These are phyloP conservation scores for Fistulifera pelliculosa DNA, from an alignment of 108 stramenopile species.

Conservation along the genomic window DNA sequence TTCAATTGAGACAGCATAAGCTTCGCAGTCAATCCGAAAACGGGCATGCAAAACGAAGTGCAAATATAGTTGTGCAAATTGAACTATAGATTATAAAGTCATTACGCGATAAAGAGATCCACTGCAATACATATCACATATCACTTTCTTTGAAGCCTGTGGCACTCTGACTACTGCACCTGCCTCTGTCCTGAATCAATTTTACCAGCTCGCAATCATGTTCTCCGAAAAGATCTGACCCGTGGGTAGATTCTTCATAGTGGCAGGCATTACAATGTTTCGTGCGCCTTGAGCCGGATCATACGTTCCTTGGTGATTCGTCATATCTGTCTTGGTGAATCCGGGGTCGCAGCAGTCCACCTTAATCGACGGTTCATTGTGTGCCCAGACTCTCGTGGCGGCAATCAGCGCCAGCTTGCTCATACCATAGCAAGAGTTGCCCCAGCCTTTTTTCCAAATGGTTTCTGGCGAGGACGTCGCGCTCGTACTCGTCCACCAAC, in stretches of 20 bases:
- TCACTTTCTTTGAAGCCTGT: too few species aligned
- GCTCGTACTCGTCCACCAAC: constrained; percentile 46
- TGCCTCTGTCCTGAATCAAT: too few species aligned
- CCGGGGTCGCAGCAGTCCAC: constrained; percentile 71
- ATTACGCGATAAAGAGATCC: too few species aligned
- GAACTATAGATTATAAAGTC: too few species aligned
- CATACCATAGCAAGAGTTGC: constrained; percentile 71
- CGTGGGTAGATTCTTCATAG: constrained; percentile 44
- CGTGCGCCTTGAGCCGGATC: constrained; percentile 62
- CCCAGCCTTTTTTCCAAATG: constrained; percentile 57
- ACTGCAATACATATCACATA: too few species aligned
- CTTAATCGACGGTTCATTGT: constrained; percentile 23
- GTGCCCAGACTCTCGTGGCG: constrained; percentile 60
- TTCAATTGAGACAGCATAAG: too few species aligned
- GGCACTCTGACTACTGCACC: too few species aligned
- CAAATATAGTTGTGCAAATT: too few species aligned
- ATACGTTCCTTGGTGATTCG: constrained; percentile 39
- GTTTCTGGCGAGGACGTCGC: constrained; percentile 40
- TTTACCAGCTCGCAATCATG: constrained; percentile 33
- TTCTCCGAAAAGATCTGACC: constrained; percentile 50
- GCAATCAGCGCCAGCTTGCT: constrained; percentile 77
- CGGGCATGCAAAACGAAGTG: too few species aligned
- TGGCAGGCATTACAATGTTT: constrained; percentile 56
- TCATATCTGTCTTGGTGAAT: constrained; percentile 84
- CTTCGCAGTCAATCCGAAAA: too few species aligned